These are phyloP conservation scores for Ganoderma lingzhi DNA, from an alignment of 1,284 basidiomycete species.

Conservation along the genomic window DNA sequence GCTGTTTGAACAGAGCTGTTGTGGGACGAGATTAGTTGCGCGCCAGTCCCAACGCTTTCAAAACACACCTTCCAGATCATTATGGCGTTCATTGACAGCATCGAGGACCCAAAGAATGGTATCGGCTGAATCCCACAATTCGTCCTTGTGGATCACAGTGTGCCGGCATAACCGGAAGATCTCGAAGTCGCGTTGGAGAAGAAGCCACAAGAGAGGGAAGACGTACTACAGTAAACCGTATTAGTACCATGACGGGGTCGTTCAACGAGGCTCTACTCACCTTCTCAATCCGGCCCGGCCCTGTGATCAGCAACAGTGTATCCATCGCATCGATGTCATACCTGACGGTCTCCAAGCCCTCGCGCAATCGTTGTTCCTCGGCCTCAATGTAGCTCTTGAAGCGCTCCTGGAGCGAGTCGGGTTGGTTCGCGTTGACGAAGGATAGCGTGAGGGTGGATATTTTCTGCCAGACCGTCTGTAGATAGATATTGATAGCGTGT, in stretches of 20 bases:
- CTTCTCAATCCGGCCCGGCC: conserved; percentile 36
- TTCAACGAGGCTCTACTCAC: background rate
- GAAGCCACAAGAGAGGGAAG: conserved; percentile 37
- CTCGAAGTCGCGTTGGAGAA: conserved; percentile 36
- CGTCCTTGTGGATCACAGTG: conserved; percentile 33
- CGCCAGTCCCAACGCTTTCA: background rate
- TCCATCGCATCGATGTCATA: conserved; percentile 39
- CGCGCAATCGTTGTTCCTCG: conserved; percentile 37
- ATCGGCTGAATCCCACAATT: conserved; percentile 35
- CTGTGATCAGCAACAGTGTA: conserved; percentile 36
- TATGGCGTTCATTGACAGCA: conserved; percentile 32
- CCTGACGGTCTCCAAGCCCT: conserved; percentile 30
- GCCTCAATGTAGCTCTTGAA: conserved; percentile 35
- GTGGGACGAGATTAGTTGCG: background rate
- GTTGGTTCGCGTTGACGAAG: conserved; percentile 15
- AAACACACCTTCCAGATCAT: conserved; percentile 33
- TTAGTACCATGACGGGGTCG: conserved; percentile 11
- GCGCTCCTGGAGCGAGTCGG: conserved; percentile 17
- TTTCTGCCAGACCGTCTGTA: conserved; percentile 20
- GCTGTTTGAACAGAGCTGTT: conserved; percentile 46
- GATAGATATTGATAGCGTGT: conserved; percentile 27
- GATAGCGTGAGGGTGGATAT: conserved; percentile 18
- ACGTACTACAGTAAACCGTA: conserved; percentile 26
- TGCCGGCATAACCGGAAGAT: conserved; percentile 34
- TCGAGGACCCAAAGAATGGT: conserved; percentile 35